Conservation (phyloP, 495 filamentous ascomycete species). For the Ramalina peruviana region DNA sequence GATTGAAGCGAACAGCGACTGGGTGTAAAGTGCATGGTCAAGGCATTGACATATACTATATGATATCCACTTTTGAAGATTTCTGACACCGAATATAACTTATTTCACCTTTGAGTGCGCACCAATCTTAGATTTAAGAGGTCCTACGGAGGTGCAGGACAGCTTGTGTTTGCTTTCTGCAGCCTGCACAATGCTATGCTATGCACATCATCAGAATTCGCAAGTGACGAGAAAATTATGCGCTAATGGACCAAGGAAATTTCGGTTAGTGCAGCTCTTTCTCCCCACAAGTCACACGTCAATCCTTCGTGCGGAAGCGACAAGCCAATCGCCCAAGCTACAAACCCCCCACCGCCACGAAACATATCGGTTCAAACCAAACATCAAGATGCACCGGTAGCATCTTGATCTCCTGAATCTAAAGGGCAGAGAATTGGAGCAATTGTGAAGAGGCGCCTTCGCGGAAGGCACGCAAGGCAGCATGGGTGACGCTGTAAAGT, state of each 20-base stretch:
- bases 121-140: too few relatives aligned
- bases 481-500: conserved; percentile 19
- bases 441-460: conserved; percentile 15
- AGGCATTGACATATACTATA: background rate
- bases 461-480: conserved; percentile 17
- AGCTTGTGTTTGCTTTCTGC: too few relatives aligned
- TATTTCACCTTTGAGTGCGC: too few relatives aligned
- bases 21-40: too few relatives aligned
- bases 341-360: background rate
- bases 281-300: background rate
- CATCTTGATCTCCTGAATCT: conserved; percentile 5
- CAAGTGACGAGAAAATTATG: too few relatives aligned
- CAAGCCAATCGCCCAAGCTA: too few relatives aligned
- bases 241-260: conserved; percentile 1
- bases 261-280: conserved; percentile 2
- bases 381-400: conserved; percentile 15
- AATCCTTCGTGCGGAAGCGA: background rate
- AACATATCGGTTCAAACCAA: background rate
- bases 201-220: too few relatives aligned
- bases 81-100: background rate
- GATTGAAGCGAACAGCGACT: background rate
- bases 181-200: too few relatives aligned
- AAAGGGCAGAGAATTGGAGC: conserved; percentile 10
- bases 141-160: too few relatives aligned
- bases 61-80: background rate